Evolutionary conservation across 495 filamentous ascomycete species (phyloP).

Genomic region (Penicillium turbatum): DNA sequence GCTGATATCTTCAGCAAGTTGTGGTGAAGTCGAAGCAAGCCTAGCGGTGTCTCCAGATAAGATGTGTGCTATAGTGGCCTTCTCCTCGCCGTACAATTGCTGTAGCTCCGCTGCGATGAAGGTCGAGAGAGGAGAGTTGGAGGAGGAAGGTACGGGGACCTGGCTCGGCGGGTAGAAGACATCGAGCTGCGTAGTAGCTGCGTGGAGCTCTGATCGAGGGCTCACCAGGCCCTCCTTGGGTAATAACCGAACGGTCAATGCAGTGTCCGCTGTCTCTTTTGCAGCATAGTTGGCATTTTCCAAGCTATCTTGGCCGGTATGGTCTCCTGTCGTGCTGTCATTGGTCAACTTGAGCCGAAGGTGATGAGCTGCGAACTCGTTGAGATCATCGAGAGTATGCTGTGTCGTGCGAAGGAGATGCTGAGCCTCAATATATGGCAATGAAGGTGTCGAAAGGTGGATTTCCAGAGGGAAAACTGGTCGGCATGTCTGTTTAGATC

Average conservation of each 20-base stretch:
- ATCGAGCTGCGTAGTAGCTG: slow-evolving; percentile 68
- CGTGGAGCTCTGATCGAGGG: slow-evolving; percentile 57
- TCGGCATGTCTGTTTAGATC: slow-evolving; percentile 62
- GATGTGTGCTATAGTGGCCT: slow-evolving; percentile 79
- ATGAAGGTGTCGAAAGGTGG: slow-evolving; percentile 63
- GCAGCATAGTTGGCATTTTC: background rate
- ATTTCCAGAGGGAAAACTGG: slow-evolving; percentile 86
- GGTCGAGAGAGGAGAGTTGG: slow-evolving; percentile 68
- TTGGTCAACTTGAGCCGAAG: slow-evolving; percentile 68
- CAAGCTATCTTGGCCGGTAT: background rate
- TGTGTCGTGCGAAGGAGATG: slow-evolving; percentile 79
- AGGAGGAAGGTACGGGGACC: slow-evolving; percentile 62
- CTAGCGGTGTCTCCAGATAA: slow-evolving; percentile 49
- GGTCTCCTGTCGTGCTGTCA: slow-evolving; percentile 22
- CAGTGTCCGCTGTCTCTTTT: slow-evolving; percentile 45
- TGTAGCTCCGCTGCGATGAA: slow-evolving; percentile 79
- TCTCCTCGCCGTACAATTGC: slow-evolving; percentile 80
- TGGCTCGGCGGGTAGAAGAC: slow-evolving; percentile 75
- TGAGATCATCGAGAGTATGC: slow-evolving; percentile 83
- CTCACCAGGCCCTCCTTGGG: slow-evolving; percentile 53
- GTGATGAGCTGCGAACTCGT: slow-evolving; percentile 89
- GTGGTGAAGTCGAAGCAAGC: slow-evolving; percentile 38
- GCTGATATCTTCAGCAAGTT: slow-evolving; percentile 49
- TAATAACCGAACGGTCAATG: slow-evolving; percentile 65
- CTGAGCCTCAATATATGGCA: slow-evolving; percentile 66